These are phyloP conservation scores for Microcos paniculata DNA, from an alignment of 345 rosid genomes.

Conservation along the genomic window DNA sequence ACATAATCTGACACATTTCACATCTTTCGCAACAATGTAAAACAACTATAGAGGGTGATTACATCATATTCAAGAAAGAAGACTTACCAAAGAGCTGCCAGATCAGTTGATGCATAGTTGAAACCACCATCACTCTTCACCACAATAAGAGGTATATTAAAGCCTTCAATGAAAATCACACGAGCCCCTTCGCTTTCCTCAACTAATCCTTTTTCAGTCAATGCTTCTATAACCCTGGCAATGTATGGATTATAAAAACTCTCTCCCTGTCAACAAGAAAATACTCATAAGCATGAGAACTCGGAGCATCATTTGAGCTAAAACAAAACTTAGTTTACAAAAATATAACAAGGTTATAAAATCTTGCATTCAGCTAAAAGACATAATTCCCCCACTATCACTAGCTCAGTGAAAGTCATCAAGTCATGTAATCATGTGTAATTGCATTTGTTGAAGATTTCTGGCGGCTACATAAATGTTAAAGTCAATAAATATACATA, in stretches of 20 bases:
- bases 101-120: conserved; percentile 95
- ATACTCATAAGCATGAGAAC: background rate
- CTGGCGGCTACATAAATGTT: background rate
- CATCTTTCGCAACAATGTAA: background rate
- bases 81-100: conserved; percentile 88
- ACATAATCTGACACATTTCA: background rate
- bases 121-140: conserved; percentile 97
- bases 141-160: conserved; percentile 83
- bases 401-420: background rate
- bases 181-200: conserved; percentile 94
- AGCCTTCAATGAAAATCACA: conserved; percentile 77
- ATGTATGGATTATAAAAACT: conserved; percentile 92
- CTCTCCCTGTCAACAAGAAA: conserved; percentile 69
- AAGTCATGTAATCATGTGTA: background rate
- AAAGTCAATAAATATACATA: background rate
- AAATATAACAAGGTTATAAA: background rate
- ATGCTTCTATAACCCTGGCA: conserved; percentile 52
- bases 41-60: background rate
- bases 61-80: background rate
- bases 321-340: background rate
- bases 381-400: background rate
- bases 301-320: background rate
- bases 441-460: background rate
- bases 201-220: conserved; percentile 62
- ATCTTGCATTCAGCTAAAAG: conserved; percentile 1